Conservation (phyloP, 2,329 filamentous ascomycete species). For the Mariannaea sp. region DNA sequence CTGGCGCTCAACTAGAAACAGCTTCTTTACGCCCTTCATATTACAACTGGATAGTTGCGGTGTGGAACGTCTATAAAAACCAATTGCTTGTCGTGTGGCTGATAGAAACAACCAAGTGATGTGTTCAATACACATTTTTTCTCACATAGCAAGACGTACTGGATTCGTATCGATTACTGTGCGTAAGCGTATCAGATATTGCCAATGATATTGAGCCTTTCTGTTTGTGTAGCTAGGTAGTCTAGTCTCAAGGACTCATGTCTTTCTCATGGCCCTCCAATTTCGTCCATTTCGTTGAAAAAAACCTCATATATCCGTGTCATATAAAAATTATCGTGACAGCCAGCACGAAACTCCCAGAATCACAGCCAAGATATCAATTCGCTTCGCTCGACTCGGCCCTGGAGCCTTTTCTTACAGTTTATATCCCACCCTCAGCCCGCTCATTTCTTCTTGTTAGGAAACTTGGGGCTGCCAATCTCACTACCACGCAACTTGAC, state of each 20-base stretch:
- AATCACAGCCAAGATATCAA: slow-evolving; percentile 35
- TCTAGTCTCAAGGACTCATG: slow-evolving; percentile 16
- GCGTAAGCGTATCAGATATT: slow-evolving; percentile 5
- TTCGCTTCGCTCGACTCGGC: slow-evolving; percentile 39
- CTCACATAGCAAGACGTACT: neutral
- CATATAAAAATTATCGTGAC: slow-evolving; percentile 35
- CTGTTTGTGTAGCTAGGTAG: too few species aligned
- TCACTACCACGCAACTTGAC: slow-evolving; percentile 84
- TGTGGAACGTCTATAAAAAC: too few species aligned
- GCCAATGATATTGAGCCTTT: slow-evolving; percentile 19
- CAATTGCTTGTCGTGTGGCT: too few species aligned
- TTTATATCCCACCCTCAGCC: slow-evolving; percentile 15
- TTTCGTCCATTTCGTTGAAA: slow-evolving; percentile 24
- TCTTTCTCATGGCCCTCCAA: slow-evolving; percentile 23
- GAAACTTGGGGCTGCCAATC: slow-evolving; percentile 83
- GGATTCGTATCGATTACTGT: slow-evolving; percentile 5
- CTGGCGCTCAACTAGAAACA: too few species aligned
- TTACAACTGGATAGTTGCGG: too few species aligned
- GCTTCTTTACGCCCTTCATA: too few species aligned
- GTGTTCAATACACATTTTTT: neutral
- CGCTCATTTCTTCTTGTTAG: slow-evolving; percentile 66
- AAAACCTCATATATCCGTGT: slow-evolving; percentile 34
- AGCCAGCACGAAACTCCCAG: slow-evolving; percentile 36
- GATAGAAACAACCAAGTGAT: too few species aligned
- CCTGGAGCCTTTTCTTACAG: slow-evolving; percentile 32